phyloP scores from a whole-genome alignment of 139 green algal species.

The Chlorella sp. region DNA sequence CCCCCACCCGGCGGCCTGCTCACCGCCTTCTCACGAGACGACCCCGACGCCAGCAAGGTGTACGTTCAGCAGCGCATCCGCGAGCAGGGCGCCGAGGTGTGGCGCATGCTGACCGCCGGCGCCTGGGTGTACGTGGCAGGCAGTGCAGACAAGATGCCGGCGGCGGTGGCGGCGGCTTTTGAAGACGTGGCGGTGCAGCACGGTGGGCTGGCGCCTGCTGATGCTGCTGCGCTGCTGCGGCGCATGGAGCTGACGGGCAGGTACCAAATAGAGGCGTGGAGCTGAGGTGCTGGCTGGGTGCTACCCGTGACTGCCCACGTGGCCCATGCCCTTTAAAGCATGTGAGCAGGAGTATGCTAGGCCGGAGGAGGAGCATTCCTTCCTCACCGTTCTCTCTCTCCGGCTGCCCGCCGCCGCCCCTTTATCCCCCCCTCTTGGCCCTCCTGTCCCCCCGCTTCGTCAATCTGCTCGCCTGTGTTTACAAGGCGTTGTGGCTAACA shows the following conservation, averaged over 20 bases:
- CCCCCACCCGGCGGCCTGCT: constrained; percentile 60
- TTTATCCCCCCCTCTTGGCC: background rate
- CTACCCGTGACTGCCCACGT: background rate
- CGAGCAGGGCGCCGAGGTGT: constrained; percentile 66
- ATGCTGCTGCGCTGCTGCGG: constrained; percentile 65
- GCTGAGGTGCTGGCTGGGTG: constrained; percentile 50
- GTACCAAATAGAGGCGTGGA: constrained; percentile 94
- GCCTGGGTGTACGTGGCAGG: constrained; percentile 80
- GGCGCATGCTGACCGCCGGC: constrained; percentile 67
- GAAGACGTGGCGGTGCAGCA: constrained; percentile 63
- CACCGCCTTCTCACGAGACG: constrained; percentile 78
- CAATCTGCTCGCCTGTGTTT: background rate
- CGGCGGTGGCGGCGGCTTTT: constrained; percentile 72
- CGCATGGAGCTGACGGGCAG: constrained; percentile 70
- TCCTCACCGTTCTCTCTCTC: background rate
- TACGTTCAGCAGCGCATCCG: constrained; percentile 88
- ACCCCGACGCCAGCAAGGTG: constrained; percentile 55
- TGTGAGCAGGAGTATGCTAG: no score
- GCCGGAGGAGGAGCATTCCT: no score
- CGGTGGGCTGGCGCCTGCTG: constrained; percentile 58
- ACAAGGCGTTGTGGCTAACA: background rate
- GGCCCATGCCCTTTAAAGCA: background rate
- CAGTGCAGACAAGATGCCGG: constrained; percentile 82
- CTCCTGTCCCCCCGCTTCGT: no score
- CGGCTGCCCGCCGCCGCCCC: background rate